These are phyloP conservation scores for Colletotrichum eleusines DNA, from an alignment of 2,329 filamentous ascomycete genomes.

Conservation along the genomic window DNA sequence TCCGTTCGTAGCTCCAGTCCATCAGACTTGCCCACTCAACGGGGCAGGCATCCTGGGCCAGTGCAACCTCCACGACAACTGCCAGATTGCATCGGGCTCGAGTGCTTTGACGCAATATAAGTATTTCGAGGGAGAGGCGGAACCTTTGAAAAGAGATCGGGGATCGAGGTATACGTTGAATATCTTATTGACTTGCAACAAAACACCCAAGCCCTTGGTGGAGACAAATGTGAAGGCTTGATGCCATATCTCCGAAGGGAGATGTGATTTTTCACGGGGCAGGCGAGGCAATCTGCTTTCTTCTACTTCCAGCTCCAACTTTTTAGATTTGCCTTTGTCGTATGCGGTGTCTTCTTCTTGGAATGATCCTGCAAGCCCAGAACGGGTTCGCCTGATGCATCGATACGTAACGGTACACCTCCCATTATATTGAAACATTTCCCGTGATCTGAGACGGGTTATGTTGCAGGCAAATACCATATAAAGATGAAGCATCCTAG, in stretches of 20 bases:
- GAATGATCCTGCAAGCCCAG: neutral
- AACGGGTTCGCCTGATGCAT: neutral
- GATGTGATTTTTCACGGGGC: slow-evolving; percentile 8
- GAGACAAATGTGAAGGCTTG: slow-evolving; percentile 75
- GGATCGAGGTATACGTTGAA: slow-evolving; percentile 73
- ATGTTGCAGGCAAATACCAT: neutral
- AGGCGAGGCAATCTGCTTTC: neutral
- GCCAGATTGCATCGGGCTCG: slow-evolving; percentile 78
- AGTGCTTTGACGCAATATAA: slow-evolving; percentile 44
- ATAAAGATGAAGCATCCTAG: neutral
- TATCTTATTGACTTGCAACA: slow-evolving; percentile 75
- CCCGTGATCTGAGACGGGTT: neutral
- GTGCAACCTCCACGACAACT: slow-evolving; percentile 73
- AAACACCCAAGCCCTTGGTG: slow-evolving; percentile 71
- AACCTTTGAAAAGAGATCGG: slow-evolving; percentile 50
- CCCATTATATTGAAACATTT: neutral
- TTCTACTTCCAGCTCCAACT: neutral
- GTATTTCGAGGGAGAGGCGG: slow-evolving; percentile 48
- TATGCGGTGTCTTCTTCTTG: neutral
- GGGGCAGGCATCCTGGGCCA: slow-evolving; percentile 78
- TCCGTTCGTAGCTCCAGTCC: neutral
- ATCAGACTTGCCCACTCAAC: slow-evolving; percentile 70
- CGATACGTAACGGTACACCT: neutral
- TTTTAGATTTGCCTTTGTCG: slow-evolving; percentile 19
- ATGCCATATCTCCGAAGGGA: slow-evolving; percentile 72